Base-by-base conservation (phyloP, 1,284 basidiomycete species). In the Ceratobasidium sp. region DNA sequence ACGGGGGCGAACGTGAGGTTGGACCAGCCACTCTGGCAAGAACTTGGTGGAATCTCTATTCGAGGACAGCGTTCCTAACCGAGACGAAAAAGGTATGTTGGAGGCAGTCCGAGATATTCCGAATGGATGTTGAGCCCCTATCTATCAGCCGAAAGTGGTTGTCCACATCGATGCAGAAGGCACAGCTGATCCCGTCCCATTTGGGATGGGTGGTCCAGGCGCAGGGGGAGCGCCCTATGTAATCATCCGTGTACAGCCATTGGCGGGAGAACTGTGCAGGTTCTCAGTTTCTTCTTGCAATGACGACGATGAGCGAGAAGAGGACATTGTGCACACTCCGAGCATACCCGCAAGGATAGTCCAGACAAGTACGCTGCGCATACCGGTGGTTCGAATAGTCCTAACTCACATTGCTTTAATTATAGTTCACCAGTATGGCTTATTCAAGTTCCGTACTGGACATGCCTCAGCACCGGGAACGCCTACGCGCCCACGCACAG, bases 41-140 rank as follows among this genome's bases (percentile, higher is more conserved):
- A 74, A 90, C 92, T 11, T 95, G 91, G 79, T 96, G 89, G 83
- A 94, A 95, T 77, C 85, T 96, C 1, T 96, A 95, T 80, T 89
- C 92, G 73, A 84, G 92, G 55, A 89, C 86, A 8, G 87, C 88
- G 2, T 97, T 93, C 82, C 80, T 91, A 13, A 86, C 87, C 76
- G 91, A 93, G 77, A 81, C 82, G 1, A 90, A 88, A 80, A 96
- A 94, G 87, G 94, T 94, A 54, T 73, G 80, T 76, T 30, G 35
- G 35, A 38, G 35, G 35, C 35, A 11, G 35, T 38, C 11, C 35
- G 35, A 11, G 11, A 38, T 38, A 4, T 38, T 38, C 11, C 35
- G 35, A 11, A 38, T 38, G 35, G 35, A 38, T 38, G 35, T 38
- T 38, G 35, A 38, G 11, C 35, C 35, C 47, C 6, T 43, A 57